phyloP scores from a whole-genome alignment of 1,284 basidiomycete genomes.

The Malassezia yamatoensis region DNA sequence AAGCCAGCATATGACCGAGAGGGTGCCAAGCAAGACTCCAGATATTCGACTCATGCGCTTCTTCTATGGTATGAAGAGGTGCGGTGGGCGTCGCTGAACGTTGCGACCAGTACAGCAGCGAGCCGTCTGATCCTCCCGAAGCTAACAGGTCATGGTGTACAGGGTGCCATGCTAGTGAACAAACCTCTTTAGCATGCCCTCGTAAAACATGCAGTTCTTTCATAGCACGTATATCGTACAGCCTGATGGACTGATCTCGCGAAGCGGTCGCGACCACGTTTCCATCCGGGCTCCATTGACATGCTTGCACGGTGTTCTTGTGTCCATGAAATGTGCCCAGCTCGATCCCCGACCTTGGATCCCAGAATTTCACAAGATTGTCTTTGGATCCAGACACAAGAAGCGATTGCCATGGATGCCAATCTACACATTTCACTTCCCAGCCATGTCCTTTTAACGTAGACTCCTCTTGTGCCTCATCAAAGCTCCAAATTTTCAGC shows the following conservation, averaged over 20 bases:
- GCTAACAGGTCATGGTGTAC: conserved; percentile 75
- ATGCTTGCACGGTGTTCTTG: conserved; percentile 89
- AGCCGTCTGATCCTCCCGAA: conserved; percentile 84
- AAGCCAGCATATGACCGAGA: conserved; percentile 82
- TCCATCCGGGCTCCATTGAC: conserved; percentile 76
- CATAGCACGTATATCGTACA: conserved; percentile 98
- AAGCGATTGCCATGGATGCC: conserved; percentile 92
- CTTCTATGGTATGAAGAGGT: conserved; percentile 71
- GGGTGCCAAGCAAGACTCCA: conserved; percentile 94
- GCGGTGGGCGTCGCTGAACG: conserved; percentile 16
- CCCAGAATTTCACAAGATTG: conserved; percentile 98
- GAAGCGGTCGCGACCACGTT: conserved; percentile 86
- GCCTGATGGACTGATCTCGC: conserved; percentile 80
- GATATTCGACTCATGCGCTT: conserved; percentile 93
- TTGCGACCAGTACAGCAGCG: conserved; percentile 86
- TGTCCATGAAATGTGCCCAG: conserved; percentile 62
- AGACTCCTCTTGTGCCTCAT: conserved; percentile 76
- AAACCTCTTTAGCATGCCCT: conserved; percentile 94
- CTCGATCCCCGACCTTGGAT: conserved; percentile 55
- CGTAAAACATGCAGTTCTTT: conserved; percentile 81
- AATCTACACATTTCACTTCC: conserved; percentile 97
- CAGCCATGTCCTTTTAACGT: conserved; percentile 86
- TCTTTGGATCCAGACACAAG: conserved; percentile 87
- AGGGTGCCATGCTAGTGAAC: conserved; percentile 91
- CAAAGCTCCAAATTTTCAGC: conserved; percentile 89